Percentiles rank a stretch among this genome's conserved stretches.
These are phyloP conservation scores for Psilocybe cyanescens DNA, from an alignment of 768 basidiomycete species.

Conservation along the genomic window DNA sequence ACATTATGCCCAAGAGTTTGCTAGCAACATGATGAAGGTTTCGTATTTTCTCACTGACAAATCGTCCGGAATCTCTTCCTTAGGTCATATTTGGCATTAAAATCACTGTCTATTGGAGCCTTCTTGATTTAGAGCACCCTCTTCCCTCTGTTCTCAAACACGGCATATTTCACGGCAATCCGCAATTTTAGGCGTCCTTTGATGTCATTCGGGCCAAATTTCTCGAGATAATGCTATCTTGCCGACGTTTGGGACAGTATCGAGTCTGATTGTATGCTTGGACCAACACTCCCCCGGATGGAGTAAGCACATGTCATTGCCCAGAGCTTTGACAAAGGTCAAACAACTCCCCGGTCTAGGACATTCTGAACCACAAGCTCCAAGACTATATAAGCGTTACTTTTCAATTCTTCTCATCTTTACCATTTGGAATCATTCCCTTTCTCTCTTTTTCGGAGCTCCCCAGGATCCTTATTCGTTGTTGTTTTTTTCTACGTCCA, in stretches of 20 bases:
- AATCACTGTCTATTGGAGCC: background rate
- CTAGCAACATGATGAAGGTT: too few species aligned
- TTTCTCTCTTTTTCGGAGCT: background rate
- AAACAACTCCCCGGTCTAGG: constrained; percentile 11
- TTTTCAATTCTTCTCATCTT: background rate
- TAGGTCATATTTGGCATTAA: background rate
- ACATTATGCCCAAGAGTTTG: too few species aligned
- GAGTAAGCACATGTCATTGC: background rate
- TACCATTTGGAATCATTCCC: background rate
- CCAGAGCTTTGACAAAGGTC: constrained; percentile 2
- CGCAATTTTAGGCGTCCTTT: too few species aligned
- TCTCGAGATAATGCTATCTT: too few species aligned
- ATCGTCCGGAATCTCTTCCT: background rate
- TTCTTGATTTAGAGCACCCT: too few species aligned
- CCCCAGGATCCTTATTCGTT: background rate
- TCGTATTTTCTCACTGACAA: background rate
- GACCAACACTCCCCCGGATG: background rate
- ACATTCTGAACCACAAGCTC: constrained; percentile 3
- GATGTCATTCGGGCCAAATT: too few species aligned
- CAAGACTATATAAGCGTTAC: constrained; percentile 11
- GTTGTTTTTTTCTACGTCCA: background rate
- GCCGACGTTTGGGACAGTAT: too few species aligned
- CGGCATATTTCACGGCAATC: too few species aligned
- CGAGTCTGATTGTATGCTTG: too few species aligned
- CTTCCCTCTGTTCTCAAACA: too few species aligned